Percentiles rank a stretch among this genome's conserved stretches.
Conservation (phyloP, 805 yeast species). For the Zygosaccharomyces lentus region DNA sequence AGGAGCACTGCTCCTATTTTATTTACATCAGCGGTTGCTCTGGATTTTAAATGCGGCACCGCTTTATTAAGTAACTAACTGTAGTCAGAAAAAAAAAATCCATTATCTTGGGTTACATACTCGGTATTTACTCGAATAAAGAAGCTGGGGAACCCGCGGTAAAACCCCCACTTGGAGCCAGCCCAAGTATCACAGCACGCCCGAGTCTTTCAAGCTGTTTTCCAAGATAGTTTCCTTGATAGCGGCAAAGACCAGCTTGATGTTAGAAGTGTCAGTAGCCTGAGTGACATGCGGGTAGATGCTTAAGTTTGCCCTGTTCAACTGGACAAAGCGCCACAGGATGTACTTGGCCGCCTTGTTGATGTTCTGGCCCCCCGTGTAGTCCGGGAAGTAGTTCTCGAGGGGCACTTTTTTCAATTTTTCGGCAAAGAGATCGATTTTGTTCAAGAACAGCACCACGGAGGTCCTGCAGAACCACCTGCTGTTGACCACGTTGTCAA, state of each 20-base stretch:
- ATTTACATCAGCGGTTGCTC: constrained; percentile 34
- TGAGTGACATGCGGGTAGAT: constrained; percentile 90
- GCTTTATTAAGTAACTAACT: neutral
- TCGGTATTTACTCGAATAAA: neutral
- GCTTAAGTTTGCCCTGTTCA: constrained; percentile 75
- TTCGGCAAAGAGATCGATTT: constrained; percentile 85
- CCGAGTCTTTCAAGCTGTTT: constrained; percentile 70
- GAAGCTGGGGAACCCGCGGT: neutral
- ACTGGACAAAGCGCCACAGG: constrained; percentile 82
- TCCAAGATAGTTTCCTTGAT: constrained; percentile 76
- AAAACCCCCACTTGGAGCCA: constrained; percentile 7
- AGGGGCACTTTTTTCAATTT: constrained; percentile 78
- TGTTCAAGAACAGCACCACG: constrained; percentile 79
- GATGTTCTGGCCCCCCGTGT: constrained; percentile 84
- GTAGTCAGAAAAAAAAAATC: neutral
- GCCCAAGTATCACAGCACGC: constrained; percentile 44
- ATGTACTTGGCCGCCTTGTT: constrained; percentile 90
- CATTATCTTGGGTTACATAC: constrained; percentile 1
- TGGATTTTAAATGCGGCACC: constrained; percentile 18
- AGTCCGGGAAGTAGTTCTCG: constrained; percentile 82
- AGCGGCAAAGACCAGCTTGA: constrained; percentile 79
- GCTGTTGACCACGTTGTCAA: constrained; percentile 87
- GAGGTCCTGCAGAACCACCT: constrained; percentile 90
- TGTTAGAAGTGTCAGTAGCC: constrained; percentile 89
- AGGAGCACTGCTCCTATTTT: constrained; percentile 39